These are phyloP conservation scores for Fomitiporia mediterranea DNA, from an alignment of 1,284 basidiomycete species.

Conservation along the genomic window DNA sequence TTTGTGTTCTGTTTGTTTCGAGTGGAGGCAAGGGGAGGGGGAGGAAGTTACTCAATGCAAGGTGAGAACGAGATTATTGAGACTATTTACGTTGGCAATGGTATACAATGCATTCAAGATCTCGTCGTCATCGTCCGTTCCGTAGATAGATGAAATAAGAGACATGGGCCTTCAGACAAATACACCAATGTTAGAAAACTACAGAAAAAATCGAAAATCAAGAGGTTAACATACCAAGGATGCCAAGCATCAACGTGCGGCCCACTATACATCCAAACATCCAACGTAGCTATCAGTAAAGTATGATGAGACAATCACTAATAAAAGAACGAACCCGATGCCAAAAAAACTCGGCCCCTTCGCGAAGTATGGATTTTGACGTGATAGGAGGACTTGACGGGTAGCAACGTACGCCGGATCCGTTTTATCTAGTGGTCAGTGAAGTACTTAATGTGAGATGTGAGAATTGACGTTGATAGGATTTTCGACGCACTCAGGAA, in stretches of 20 bases:
- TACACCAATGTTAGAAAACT: not conserved
- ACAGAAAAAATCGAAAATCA: slow-evolving; percentile 10
- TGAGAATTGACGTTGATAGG: not conserved
- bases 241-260: slow-evolving; percentile 70
- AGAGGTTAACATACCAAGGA: slow-evolving; percentile 47
- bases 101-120: slow-evolving; percentile 56
- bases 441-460: not conserved
- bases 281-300: not conserved
- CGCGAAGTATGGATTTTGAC: slow-evolving; percentile 64
- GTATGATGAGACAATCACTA: not conserved
- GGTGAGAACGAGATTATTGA: not conserved
- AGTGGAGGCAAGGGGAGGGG: slow-evolving; percentile 3
- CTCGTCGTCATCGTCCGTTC: slow-evolving; percentile 65
- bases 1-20: slow-evolving; percentile 48
- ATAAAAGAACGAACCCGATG: slow-evolving; percentile 46
- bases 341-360: slow-evolving; percentile 62
- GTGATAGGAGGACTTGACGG: slow-evolving; percentile 54
- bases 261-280: slow-evolving; percentile 40
- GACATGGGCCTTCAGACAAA: slow-evolving; percentile 63
- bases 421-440: slow-evolving; percentile 35
- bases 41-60: not conserved
- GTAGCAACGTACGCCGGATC: slow-evolving; percentile 59
- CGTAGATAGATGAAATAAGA: slow-evolving; percentile 66
- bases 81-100: slow-evolving; percentile 55
- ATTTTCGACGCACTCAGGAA: slow-evolving; percentile 43